Percentiles rank a stretch among this genome's conserved stretches.
phyloP scores from a whole-genome alignment of 305 asterid genomes.

The Fraxinus platypoda region DNA sequence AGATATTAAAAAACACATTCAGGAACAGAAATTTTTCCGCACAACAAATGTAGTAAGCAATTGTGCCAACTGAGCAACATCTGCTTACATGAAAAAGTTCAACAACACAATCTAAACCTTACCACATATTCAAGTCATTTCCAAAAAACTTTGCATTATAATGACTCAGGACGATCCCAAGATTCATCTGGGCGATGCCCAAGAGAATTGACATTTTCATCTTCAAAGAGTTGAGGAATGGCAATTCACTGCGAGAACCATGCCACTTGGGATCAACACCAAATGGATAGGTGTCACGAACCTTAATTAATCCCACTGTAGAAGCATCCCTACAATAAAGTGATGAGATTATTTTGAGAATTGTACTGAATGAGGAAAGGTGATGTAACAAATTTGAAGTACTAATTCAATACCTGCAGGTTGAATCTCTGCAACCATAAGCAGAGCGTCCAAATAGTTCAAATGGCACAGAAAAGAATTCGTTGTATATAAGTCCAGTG shows the following conservation, averaged over 20 bases:
- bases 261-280: constrained; percentile 56
- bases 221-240: constrained; percentile 51
- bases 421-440: constrained; percentile 43
- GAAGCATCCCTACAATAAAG: constrained; percentile 36
- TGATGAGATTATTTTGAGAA: constrained; percentile 11
- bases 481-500: constrained; percentile 49
- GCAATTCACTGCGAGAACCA: constrained; percentile 50
- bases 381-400: constrained; percentile 8
- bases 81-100: neutral
- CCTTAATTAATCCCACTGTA: constrained; percentile 39
- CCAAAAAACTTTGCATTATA: constrained; percentile 44
- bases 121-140: constrained; percentile 49
- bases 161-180: constrained; percentile 52
- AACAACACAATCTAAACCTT: constrained; percentile 15
- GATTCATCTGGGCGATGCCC: constrained; percentile 63
- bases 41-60: neutral
- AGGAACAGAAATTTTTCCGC: neutral
- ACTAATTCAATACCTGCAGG: constrained; percentile 40
- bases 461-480: constrained; percentile 50
- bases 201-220: constrained; percentile 58
- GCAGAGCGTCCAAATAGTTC: constrained; percentile 49
- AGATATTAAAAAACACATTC: neutral
- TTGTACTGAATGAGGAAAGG: neutral
- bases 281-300: constrained; percentile 44
- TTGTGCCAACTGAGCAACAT: neutral